Base-by-base conservation (phyloP, 2,329 filamentous ascomycete species). In the Trichophyton simii region DNA sequence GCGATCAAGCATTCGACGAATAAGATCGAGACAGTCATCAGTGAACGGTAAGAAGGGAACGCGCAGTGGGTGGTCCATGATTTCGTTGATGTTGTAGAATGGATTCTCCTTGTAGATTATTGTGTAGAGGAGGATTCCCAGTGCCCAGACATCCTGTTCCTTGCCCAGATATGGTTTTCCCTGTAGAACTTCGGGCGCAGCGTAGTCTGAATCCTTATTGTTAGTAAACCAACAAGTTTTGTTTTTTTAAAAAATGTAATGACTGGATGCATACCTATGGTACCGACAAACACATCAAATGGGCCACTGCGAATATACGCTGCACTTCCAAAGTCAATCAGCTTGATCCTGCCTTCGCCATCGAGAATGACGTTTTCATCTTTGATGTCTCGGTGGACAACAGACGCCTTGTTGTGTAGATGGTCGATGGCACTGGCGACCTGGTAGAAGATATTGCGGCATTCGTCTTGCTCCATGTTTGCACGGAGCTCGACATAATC, bases 81-180 rank as follows among this genome's bases (percentile, higher is more conserved):
- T 99, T 79, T 99, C 94, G 73, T 99, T 94, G 69, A 97, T 94
- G 75, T 88, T 95, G 81, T 97, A 97, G 75, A 96, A 99, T 0
- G 94, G 92, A 71, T 99, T 99, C 77, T 99, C 94, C 77, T 97
- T 99, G 82, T 99, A 99, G 70, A 97, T 88, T 70, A 99, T 96
- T 31, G 94, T 99, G 78, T 99, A 99, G 13, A 99, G 83, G 28
- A 99, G 82, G 69, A 99, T 97, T 25, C 94, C 94, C 15, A 99
- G 82, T 0, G 94, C 94, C 94, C 94, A 99, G 34, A 99, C 91
- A 71, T 99, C 94, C 78, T 99, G 94, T 73, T 96, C 92, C 75
- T 95, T 96, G 70, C 94, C 94, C 66, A 88, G 84, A 75, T 99
- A 99, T 15, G 91, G 87, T 68, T 87, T 87, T 57, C 94, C 94